Conservation (phyloP, 2,329 filamentous ascomycete species). For the Fusarium nurragi region DNA sequence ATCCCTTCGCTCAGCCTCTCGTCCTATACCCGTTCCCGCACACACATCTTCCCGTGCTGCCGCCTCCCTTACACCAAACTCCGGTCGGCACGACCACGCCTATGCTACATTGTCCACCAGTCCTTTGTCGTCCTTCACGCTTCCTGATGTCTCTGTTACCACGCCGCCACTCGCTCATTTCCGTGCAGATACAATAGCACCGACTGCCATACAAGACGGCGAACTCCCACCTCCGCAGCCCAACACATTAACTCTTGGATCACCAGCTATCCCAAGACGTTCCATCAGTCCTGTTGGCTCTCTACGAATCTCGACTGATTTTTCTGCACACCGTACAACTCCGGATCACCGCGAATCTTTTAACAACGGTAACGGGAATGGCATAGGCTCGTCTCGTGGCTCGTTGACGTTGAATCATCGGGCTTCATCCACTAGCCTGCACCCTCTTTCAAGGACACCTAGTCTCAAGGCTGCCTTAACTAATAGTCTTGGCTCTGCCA, state of each 20-base stretch:
- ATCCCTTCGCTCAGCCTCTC: slow-evolving; percentile 33
- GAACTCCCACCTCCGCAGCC: slow-evolving; percentile 34
- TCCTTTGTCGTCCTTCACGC: slow-evolving; percentile 30
- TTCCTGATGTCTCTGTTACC: slow-evolving; percentile 42
- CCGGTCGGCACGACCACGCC: slow-evolving; percentile 32
- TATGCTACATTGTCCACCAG: slow-evolving; percentile 35
- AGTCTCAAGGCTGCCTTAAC: slow-evolving; percentile 67
- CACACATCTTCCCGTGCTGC: slow-evolving; percentile 20
- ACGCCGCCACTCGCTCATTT: slow-evolving; percentile 40
- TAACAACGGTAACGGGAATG: slow-evolving; percentile 51
- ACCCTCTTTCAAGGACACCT: slow-evolving; percentile 66
- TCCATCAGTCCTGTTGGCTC: slow-evolving; percentile 39
- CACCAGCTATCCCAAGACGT: slow-evolving; percentile 23
- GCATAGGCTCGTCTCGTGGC: slow-evolving; percentile 45
- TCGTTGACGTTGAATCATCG: slow-evolving; percentile 44
- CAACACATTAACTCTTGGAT: slow-evolving; percentile 17
- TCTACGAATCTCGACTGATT: slow-evolving; percentile 54
- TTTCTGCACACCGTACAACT: slow-evolving; percentile 38
- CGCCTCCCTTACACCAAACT: slow-evolving; percentile 33
- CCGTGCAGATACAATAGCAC: slow-evolving; percentile 44
- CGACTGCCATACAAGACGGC: slow-evolving; percentile 45
- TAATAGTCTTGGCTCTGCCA: slow-evolving; percentile 59
- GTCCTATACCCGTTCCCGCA: slow-evolving; percentile 36
- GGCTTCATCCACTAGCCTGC: slow-evolving; percentile 50
- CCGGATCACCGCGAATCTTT: slow-evolving; percentile 48